Percentiles rank a stretch among this genome's conserved stretches.
These are phyloP conservation scores for Mycoemilia scoparia DNA, from an alignment of 192 early-diverging fungal species.

Conservation along the genomic window DNA sequence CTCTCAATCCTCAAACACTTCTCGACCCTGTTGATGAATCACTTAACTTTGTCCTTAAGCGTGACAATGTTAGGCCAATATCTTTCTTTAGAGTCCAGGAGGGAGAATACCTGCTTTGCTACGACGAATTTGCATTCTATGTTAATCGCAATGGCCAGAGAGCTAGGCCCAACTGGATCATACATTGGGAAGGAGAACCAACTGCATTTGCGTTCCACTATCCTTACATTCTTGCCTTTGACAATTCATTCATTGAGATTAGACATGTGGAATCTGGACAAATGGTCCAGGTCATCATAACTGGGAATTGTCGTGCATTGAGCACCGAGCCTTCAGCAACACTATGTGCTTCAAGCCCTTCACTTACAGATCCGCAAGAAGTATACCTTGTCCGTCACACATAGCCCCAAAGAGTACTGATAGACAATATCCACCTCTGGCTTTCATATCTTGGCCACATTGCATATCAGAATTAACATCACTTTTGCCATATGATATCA, in stretches of 20 bases:
- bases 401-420: no score
- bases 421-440: no score
- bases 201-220: constrained; percentile 62
- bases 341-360: constrained; percentile 21
- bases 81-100: constrained; percentile 61
- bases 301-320: constrained; percentile 24
- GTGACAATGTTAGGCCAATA: constrained; percentile 61
- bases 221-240: constrained; percentile 83
- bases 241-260: constrained; percentile 78
- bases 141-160: constrained; percentile 73
- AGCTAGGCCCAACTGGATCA: constrained; percentile 52
- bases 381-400: constrained; percentile 22
- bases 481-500: no score
- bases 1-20: constrained; percentile 68
- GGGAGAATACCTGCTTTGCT: constrained; percentile 75
- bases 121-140: constrained; percentile 87
- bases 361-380: constrained; percentile 21
- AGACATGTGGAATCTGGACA: constrained; percentile 58
- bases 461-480: no score
- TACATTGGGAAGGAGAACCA: constrained; percentile 77
- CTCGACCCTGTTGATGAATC: constrained; percentile 67
- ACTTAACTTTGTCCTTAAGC: constrained; percentile 60
- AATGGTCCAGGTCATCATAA: constrained; percentile 46
- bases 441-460: no score
- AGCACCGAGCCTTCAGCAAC: constrained; percentile 20